Evolutionary conservation across 768 basidiomycete genomes (phyloP).

Genomic region (Leccinum incarnatum): DNA sequence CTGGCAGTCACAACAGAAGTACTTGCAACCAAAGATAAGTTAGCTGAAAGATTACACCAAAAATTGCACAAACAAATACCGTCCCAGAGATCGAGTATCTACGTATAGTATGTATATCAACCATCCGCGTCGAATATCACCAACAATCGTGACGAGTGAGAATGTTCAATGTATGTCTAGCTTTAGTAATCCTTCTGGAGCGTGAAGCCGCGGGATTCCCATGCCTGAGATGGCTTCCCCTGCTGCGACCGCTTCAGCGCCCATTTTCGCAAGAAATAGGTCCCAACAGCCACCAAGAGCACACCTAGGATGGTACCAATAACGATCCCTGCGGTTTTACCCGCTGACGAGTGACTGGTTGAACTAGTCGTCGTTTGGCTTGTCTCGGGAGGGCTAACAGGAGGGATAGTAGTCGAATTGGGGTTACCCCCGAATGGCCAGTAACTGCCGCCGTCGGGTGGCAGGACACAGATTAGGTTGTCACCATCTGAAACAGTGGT

Average conservation of each 20-base stretch:
- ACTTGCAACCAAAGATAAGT: background rate
- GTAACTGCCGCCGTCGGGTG: conserved; percentile 63
- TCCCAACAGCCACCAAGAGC: conserved; percentile 35
- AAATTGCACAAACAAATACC: background rate
- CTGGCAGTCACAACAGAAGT: background rate
- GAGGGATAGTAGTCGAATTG: conserved; percentile 19
- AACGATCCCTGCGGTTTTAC: conserved; percentile 41
- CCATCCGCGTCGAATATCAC: background rate
- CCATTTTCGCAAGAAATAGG: conserved; percentile 52
- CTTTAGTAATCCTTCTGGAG: conserved; percentile 1
- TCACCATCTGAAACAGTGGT: conserved; percentile 49
- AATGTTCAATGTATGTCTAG: background rate
- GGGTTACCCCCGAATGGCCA: conserved; percentile 70
- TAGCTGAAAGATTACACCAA: background rate
- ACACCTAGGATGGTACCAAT: conserved; percentile 51
- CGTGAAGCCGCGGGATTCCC: conserved; percentile 20
- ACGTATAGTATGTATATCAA: background rate
- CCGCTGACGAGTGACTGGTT: conserved; percentile 27
- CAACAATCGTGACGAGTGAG: background rate
- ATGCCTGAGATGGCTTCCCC: conserved; percentile 8
- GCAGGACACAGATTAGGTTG: conserved; percentile 62
- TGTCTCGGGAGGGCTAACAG: conserved; percentile 15
- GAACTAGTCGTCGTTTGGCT: conserved; percentile 12
- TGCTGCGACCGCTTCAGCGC: conserved; percentile 36
- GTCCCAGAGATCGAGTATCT: background rate